These are phyloP conservation scores for Ceratocystis eucalypticola DNA, from an alignment of 2,329 filamentous ascomycete species.

Conservation along the genomic window DNA sequence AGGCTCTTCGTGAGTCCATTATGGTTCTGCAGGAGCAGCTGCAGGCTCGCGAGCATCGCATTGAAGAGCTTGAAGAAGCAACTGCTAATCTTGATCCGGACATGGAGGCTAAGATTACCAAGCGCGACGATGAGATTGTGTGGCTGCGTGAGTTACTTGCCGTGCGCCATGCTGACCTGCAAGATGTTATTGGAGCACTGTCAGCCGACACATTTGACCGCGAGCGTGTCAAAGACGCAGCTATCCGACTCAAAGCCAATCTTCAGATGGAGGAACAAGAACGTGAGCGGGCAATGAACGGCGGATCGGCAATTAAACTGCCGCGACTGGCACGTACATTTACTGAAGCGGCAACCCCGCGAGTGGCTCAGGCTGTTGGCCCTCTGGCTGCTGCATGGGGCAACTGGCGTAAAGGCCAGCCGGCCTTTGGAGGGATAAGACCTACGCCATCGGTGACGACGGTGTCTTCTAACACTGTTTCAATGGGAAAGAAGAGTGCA, in stretches of 20 bases:
- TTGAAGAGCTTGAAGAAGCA: constrained; percentile 71
- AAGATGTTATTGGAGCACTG: constrained; percentile 76
- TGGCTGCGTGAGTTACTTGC: constrained; percentile 91
- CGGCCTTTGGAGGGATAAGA: constrained; percentile 36
- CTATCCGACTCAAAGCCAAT: constrained; percentile 84
- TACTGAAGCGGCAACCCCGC: constrained; percentile 46
- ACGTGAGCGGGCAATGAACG: constrained; percentile 68
- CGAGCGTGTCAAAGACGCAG: constrained; percentile 71
- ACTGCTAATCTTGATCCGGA: constrained; percentile 59
- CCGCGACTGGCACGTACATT: constrained; percentile 60
- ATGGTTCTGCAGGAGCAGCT: constrained; percentile 93
- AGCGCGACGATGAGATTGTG: constrained; percentile 83
- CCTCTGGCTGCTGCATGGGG: constrained; percentile 83
- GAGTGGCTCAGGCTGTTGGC: constrained; percentile 69
- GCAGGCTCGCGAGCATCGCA: constrained; percentile 79
- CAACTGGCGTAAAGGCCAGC: constrained; percentile 68
- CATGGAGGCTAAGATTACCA: constrained; percentile 67
- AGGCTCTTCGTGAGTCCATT: constrained; percentile 90
- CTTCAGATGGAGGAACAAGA: constrained; percentile 97
- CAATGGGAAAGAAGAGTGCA: background rate
- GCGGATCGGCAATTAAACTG: constrained; percentile 51
- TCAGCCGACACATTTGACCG: constrained; percentile 63
- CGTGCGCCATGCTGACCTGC: constrained; percentile 78
- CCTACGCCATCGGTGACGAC: constrained; percentile 22
- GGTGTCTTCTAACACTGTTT: background rate